These are phyloP conservation scores for Tremellales sp. DNA, from an alignment of 1,284 basidiomycete species.

Conservation along the genomic window DNA sequence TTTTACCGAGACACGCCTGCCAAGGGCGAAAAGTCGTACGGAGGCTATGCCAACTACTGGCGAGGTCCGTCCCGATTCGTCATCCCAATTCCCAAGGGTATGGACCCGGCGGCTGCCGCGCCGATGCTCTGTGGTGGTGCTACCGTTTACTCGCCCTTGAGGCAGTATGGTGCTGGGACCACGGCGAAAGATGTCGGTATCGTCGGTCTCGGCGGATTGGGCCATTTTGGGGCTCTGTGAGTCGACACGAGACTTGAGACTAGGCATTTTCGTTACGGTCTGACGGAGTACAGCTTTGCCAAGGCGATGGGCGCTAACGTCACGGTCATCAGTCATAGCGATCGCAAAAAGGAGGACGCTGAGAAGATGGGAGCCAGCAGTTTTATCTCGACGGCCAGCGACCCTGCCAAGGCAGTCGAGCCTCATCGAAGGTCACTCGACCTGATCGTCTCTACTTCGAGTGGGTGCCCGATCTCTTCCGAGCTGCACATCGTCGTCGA, in stretches of 20 bases:
- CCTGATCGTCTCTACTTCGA: slow-evolving; percentile 51
- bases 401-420: slow-evolving; percentile 47
- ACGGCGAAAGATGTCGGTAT: slow-evolving; percentile 53
- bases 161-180: slow-evolving; percentile 51
- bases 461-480: slow-evolving; percentile 16
- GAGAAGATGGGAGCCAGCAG: slow-evolving; percentile 50
- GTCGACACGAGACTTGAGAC: not conserved
- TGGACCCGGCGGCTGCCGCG: slow-evolving; percentile 55
- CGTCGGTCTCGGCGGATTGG: slow-evolving; percentile 50
- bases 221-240: slow-evolving; percentile 38
- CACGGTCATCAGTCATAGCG: slow-evolving; percentile 54
- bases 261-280: slow-evolving; percentile 39
- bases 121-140: slow-evolving; percentile 49
- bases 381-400: slow-evolving; percentile 49
- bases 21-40: slow-evolving; percentile 43
- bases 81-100: slow-evolving; percentile 59
- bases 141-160: slow-evolving; percentile 52
- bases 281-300: slow-evolving; percentile 53
- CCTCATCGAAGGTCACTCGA: slow-evolving; percentile 49
- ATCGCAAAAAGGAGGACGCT: slow-evolving; percentile 54
- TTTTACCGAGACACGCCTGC: slow-evolving; percentile 14
- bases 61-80: slow-evolving; percentile 54
- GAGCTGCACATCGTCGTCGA: not conserved
- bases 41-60: slow-evolving; percentile 51
- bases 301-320: slow-evolving; percentile 59